Percentiles rank a stretch among this genome's conserved stretches.
Conservation (phyloP, 1,284 basidiomycete genomes). For the Bjerkandera adusta region DNA sequence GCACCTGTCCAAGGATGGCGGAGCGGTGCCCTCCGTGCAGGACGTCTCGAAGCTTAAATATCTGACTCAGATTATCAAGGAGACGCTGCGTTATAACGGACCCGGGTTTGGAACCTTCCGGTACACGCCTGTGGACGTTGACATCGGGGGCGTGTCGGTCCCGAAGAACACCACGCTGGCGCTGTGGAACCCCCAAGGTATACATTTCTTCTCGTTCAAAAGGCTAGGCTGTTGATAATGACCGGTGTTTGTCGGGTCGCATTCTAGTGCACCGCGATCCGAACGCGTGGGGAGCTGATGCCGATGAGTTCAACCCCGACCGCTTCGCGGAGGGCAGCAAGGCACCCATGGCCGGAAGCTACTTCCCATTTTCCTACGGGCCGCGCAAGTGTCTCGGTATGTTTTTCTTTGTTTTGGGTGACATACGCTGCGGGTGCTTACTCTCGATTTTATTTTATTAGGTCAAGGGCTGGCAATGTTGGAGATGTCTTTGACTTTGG, state of each 20-base stretch:
- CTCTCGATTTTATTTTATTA: neutral
- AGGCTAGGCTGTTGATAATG: neutral
- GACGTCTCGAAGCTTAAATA: slow-evolving; percentile 1
- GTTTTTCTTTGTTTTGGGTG: neutral
- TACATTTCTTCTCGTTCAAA: neutral
- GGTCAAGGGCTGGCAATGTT: slow-evolving; percentile 6
- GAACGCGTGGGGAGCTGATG: slow-evolving; percentile 1
- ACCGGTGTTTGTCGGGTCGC: neutral
- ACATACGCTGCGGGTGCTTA: neutral
- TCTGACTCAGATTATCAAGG: slow-evolving; percentile 4
- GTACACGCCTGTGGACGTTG: slow-evolving; percentile 2
- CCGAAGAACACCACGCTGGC: slow-evolving; percentile 6
- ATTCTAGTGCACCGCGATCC: slow-evolving; percentile 4
- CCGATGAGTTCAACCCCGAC: neutral
- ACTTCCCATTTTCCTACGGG: slow-evolving; percentile 5
- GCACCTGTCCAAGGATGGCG: neutral
- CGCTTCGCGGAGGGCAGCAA: neutral
- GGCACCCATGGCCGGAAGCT: neutral
- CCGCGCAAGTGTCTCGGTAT: slow-evolving; percentile 4
- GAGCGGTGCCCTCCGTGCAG: slow-evolving; percentile 1
- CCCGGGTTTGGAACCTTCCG: slow-evolving; percentile 8
- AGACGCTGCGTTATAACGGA: slow-evolving; percentile 7
- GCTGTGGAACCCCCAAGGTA: slow-evolving; percentile 7
- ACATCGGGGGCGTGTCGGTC: neutral
- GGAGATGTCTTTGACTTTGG: slow-evolving; percentile 3